Evolutionary conservation across 2,329 filamentous ascomycete species (phyloP).

Genomic region (Furcasterigmium sp.): DNA sequence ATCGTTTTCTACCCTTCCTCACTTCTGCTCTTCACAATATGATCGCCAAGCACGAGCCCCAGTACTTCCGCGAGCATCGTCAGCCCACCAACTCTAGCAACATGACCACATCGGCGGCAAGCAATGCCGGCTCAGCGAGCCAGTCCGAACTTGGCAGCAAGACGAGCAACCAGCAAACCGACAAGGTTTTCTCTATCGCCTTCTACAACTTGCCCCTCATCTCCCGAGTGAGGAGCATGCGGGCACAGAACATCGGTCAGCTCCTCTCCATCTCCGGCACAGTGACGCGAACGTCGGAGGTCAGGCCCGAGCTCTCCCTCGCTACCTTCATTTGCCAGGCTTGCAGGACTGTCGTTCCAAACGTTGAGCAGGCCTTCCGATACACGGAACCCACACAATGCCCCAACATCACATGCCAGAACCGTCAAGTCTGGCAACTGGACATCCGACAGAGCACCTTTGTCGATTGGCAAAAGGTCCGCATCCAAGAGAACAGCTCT

Average conservation of each 20-base stretch:
- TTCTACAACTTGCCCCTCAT: slow-evolving; percentile 92
- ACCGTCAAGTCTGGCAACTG: slow-evolving; percentile 90
- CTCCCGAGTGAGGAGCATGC: slow-evolving; percentile 77
- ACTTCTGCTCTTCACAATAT: slow-evolving; percentile 84
- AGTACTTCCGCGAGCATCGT: slow-evolving; percentile 89
- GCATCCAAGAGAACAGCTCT: slow-evolving; percentile 96
- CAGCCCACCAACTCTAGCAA: slow-evolving; percentile 74
- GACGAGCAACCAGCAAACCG: slow-evolving; percentile 89
- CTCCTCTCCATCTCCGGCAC: slow-evolving; percentile 95
- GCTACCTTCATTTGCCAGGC: slow-evolving; percentile 89
- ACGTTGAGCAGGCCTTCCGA: slow-evolving; percentile 94
- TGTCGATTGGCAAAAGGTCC: slow-evolving; percentile 98
- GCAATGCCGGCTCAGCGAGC: slow-evolving; percentile 55
- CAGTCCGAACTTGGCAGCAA: slow-evolving; percentile 66
- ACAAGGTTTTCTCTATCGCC: slow-evolving; percentile 89
- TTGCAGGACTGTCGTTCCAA: slow-evolving; percentile 78
- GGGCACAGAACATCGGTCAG: slow-evolving; percentile 86
- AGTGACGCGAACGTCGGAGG: slow-evolving; percentile 93
- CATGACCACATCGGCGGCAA: slow-evolving; percentile 62
- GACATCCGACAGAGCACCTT: slow-evolving; percentile 97
- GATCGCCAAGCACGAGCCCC: slow-evolving; percentile 89
- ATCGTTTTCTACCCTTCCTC: slow-evolving; percentile 90
- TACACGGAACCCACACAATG: slow-evolving; percentile 97
- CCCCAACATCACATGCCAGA: slow-evolving; percentile 80
- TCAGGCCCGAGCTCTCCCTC: slow-evolving; percentile 85